These are phyloP conservation scores for Coemansia sp. DNA, from an alignment of 192 early-diverging fungal species.

Conservation along the genomic window DNA sequence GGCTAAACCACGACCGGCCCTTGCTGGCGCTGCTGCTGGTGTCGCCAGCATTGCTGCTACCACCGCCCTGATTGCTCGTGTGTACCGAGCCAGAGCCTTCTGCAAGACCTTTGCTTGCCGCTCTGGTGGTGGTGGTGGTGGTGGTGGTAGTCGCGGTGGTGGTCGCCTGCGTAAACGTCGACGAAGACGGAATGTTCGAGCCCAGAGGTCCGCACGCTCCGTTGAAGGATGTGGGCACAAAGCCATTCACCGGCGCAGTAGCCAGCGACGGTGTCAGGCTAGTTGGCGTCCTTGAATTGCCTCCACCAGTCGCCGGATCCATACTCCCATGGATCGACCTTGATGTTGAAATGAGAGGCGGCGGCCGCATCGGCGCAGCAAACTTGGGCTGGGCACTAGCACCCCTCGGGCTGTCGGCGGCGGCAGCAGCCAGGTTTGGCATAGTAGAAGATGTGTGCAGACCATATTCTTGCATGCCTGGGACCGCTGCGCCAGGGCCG, in stretches of 20 bases:
- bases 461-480: neutral
- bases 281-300: slow-evolving; percentile 6
- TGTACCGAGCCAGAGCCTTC: neutral
- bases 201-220: neutral
- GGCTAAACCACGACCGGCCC: slow-evolving; percentile 46
- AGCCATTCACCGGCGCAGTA: slow-evolving; percentile 7
- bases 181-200: neutral
- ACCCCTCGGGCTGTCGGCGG: neutral
- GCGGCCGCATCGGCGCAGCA: slow-evolving; percentile 35
- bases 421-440: slow-evolving; percentile 15
- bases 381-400: slow-evolving; percentile 3
- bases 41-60: neutral
- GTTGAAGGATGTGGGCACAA: neutral
- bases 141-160: too few relatives aligned
- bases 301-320: neutral
- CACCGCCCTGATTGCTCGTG: neutral
- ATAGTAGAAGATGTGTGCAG: slow-evolving; percentile 22
- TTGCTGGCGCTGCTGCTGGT: slow-evolving; percentile 6
- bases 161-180: neutral
- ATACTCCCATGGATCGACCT: slow-evolving; percentile 22
- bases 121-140: neutral
- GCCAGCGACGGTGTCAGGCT: slow-evolving; percentile 9
- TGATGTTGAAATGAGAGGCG: slow-evolving; percentile 38
- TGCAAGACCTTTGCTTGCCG: neutral
- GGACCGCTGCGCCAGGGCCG: neutral